phyloP scores from a whole-genome alignment of 225 moss, liverwort and hornwort genomes.

The Pseudisothecium myosuroides region DNA sequence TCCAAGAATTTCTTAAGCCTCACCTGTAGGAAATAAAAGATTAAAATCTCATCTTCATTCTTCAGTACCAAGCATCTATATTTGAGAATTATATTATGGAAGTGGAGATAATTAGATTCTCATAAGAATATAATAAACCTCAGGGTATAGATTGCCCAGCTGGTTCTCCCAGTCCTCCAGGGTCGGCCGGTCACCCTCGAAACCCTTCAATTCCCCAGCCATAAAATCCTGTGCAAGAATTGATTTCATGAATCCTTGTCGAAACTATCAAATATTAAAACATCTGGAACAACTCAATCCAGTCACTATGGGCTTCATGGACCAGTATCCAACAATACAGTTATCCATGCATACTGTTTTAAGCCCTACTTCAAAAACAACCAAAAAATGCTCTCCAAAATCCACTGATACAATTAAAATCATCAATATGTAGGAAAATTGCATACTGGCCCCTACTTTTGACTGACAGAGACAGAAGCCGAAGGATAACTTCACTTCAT shows the following conservation, averaged over 20 bases:
- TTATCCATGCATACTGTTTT: background rate
- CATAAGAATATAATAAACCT: constrained; percentile 10
- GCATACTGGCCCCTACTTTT: background rate
- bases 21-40: background rate
- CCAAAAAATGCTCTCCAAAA: background rate
- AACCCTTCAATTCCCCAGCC: constrained; percentile 50
- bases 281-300: background rate
- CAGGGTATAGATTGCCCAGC: constrained; percentile 73
- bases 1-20: constrained; percentile 82
- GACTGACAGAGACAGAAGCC: no score
- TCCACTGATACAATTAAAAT: no score
- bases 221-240: constrained; percentile 61
- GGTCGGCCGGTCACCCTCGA: constrained; percentile 35
- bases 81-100: background rate
- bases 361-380: background rate
- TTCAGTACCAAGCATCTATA: background rate
- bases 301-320: background rate
- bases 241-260: background rate
- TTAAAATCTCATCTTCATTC: background rate
- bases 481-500: no score
- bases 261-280: background rate
- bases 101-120: background rate
- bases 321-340: background rate
- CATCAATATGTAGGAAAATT: background rate
- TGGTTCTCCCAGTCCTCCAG: constrained; percentile 80